Evolutionary conservation across 352 stramenopile species (phyloP).

Genomic region (Globisporangium echinulatum): DNA sequence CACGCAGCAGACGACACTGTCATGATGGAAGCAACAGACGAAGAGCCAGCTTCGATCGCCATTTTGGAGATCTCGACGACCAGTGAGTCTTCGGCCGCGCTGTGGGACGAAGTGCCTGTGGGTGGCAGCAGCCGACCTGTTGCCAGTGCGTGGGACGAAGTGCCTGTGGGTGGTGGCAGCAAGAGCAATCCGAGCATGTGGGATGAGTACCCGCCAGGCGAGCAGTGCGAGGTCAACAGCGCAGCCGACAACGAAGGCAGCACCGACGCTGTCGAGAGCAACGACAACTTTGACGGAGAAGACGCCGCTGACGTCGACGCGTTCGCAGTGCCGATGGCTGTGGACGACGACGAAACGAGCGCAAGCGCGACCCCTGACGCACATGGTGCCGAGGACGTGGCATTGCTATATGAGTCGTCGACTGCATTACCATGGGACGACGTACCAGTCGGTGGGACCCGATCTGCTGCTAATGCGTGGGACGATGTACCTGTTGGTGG

Average conservation of each 20-base stretch:
- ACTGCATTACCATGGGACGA: background rate
- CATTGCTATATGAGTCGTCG: too few species aligned
- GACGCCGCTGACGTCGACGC: background rate
- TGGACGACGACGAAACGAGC: background rate
- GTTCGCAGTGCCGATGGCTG: background rate
- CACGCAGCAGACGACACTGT: background rate
- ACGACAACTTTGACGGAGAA: background rate
- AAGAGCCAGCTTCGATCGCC: background rate
- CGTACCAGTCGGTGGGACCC: background rate
- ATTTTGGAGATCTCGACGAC: too few species aligned
- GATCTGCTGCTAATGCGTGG: background rate
- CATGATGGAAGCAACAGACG: background rate
- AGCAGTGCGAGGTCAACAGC: background rate
- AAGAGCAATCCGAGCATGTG: background rate
- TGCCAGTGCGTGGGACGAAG: constrained; percentile 9
- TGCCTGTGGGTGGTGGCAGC: constrained; percentile 4
- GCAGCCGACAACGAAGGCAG: background rate
- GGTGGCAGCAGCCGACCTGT: background rate
- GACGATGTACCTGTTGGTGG: background rate
- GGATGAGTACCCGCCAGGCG: constrained; percentile 4
- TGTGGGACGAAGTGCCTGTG: background rate
- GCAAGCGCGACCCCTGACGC: background rate
- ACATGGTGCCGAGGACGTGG: too few species aligned
- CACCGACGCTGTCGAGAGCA: background rate
- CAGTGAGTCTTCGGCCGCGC: too few species aligned